Evolutionary conservation across 169 alveolate genomes (phyloP), one percentile per base, ranked within the genome.

Genomic region (Neospora caninum): DNA sequence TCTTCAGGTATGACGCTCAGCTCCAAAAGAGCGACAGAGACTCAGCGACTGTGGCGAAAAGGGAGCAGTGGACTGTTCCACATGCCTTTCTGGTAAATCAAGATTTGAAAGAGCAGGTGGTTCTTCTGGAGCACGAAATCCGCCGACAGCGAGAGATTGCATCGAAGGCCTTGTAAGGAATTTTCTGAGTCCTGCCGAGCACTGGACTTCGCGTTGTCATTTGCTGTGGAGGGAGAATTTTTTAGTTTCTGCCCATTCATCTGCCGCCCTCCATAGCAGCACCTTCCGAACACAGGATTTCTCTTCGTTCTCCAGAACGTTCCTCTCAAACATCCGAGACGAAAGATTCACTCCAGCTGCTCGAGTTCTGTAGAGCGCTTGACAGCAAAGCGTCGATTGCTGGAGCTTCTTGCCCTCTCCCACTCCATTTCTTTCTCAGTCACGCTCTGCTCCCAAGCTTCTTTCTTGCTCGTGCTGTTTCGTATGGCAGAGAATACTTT

Each of bases 401-500:
- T 49, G 58, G 58, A 49, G 13, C 58, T 7, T 4, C 58, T 49
- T 4, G 58, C 25, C 20, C 73, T 64, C 73, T 27, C 73, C 73
- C 0, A 1, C 73, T 64, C 31, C 73, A 1, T 64, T 1, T 64
- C 34, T 27, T 9, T 64, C 73, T 64, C 73, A 64, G 73, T 64
- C 73, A 64, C 31, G n/a, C 73, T 27, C 73, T 64, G 73, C 73
- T 7, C n/a, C 20, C 7, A 9, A 9, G 73, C 73, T 64, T 64
- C 73, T 64, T 64, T 6, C n/a, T 64, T 64, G 31, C 73, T 16
- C 7, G 4, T 6, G 73, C 73, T 64, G 31, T 64, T 27, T 64
- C 73, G 7, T 58, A 0, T n/a, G 29, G 41, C 93, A 89, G 93
- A 22, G 70, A 41, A 0, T 67, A 87, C 49, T 98, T 97, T 93